Evolutionary conservation across 108 stramenopile species (phyloP).

Genomic region (Nitzschia inconspicua): DNA sequence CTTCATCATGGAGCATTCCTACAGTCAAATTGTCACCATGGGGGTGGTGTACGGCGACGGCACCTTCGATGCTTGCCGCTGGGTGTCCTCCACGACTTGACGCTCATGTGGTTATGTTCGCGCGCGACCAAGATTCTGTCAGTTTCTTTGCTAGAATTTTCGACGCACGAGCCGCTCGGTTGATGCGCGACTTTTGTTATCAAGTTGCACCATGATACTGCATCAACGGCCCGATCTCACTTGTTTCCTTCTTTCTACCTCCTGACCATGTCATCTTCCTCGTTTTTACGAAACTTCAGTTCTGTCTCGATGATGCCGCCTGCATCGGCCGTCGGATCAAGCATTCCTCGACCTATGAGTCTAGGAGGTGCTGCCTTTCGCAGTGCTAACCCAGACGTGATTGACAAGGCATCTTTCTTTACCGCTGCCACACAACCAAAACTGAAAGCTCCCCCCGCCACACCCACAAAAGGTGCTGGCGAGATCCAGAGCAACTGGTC

Average conservation of each 20-base stretch:
- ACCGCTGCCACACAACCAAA: background rate
- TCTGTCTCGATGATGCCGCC: slow-evolving; percentile 19
- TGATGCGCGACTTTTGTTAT: too few species aligned
- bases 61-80: too few species aligned
- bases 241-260: background rate
- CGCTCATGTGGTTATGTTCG: too few species aligned
- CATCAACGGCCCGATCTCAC: too few species aligned
- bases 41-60: too few species aligned
- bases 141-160: too few species aligned
- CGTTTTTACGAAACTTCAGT: background rate
- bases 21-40: too few species aligned
- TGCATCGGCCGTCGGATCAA: background rate
- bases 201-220: too few species aligned
- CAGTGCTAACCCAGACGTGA: slow-evolving; percentile 24
- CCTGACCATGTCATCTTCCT: background rate
- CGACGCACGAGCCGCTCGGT: too few species aligned
- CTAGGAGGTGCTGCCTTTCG: slow-evolving; percentile 15
- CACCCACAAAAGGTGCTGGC: background rate
- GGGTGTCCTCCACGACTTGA: too few species aligned
- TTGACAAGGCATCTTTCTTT: slow-evolving; percentile 45
- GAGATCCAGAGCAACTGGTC: slow-evolving; percentile 23
- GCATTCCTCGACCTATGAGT: slow-evolving; percentile 19
- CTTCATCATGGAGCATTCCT: too few species aligned
- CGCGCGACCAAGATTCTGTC: too few species aligned
- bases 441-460: background rate